Conservation (phyloP, 768 basidiomycete species). For the Leccinum uliginosum region DNA sequence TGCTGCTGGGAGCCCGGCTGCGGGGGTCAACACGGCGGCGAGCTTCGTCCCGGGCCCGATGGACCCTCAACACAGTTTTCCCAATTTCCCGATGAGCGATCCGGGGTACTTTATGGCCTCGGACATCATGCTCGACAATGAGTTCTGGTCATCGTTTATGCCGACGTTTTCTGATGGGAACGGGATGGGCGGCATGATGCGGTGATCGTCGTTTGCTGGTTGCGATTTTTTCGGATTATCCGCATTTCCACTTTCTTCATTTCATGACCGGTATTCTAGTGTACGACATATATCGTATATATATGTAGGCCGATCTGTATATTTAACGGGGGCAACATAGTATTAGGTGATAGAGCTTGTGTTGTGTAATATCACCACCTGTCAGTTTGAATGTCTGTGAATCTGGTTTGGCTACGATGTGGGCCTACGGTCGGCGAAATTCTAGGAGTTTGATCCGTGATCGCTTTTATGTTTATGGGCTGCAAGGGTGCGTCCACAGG, state of each 20-base stretch:
- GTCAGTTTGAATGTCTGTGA: background rate
- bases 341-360: slow-evolving; percentile 1
- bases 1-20: slow-evolving; percentile 3
- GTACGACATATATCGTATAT: slow-evolving; percentile 1
- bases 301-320: slow-evolving; percentile 3
- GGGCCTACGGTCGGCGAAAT: background rate
- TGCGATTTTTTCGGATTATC: background rate
- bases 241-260: background rate
- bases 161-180: slow-evolving; percentile 28
- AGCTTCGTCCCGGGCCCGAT: background rate
- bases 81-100: slow-evolving; percentile 23
- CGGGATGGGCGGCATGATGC: slow-evolving; percentile 9
- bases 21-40: background rate
- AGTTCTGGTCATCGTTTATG: slow-evolving; percentile 43
- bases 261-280: background rate
- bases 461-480: background rate
- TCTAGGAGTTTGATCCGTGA: background rate
- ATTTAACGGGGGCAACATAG: background rate
- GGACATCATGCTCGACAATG: slow-evolving; percentile 39
- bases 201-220: background rate
- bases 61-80: slow-evolving; percentile 20
- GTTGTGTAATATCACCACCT: slow-evolving; percentile 6
- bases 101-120: slow-evolving; percentile 31
- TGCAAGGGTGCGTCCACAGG: background rate
- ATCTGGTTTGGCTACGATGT: background rate